These are phyloP conservation scores for Quercus gilva DNA, from an alignment of 306 rosid genomes.

Conservation along the genomic window DNA sequence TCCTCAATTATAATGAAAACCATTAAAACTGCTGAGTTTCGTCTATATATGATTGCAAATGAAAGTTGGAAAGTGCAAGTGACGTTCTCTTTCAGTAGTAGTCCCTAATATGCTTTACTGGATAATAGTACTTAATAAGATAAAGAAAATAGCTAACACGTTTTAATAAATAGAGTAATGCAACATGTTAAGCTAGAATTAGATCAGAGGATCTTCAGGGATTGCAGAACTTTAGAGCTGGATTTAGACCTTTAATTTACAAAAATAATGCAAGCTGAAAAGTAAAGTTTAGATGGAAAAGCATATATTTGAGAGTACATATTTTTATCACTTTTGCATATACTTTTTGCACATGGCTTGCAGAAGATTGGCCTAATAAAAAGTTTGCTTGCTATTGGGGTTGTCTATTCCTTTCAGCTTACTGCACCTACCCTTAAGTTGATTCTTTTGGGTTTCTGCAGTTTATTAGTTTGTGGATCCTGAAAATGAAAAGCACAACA, in stretches of 20 bases:
- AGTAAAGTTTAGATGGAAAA: slow-evolving; percentile 50
- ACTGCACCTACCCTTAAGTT: slow-evolving; percentile 10
- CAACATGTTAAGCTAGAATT: slow-evolving; percentile 41
- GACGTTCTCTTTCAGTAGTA: slow-evolving; percentile 31
- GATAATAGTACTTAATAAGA: slow-evolving; percentile 11
- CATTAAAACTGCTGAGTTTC: slow-evolving; percentile 27
- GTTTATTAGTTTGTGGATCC: background rate
- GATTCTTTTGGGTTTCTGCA: background rate
- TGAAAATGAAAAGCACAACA: slow-evolving; percentile 15
- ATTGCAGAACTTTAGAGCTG: slow-evolving; percentile 59
- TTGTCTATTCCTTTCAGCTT: slow-evolving; percentile 57
- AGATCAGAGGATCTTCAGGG: slow-evolving; percentile 25
- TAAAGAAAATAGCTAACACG: background rate
- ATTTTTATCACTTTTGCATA: slow-evolving; percentile 45
- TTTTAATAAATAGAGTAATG: slow-evolving; percentile 16
- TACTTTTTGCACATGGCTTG: slow-evolving; percentile 81
- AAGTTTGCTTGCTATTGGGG: slow-evolving; percentile 70
- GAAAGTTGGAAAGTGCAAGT: slow-evolving; percentile 29
- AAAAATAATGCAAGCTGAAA: slow-evolving; percentile 59
- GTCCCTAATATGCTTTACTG: slow-evolving; percentile 16
- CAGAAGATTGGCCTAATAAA: slow-evolving; percentile 52
- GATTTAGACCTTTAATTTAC: slow-evolving; percentile 34
- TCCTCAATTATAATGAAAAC: slow-evolving; percentile 30
- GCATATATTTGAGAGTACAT: slow-evolving; percentile 35
- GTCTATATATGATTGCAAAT: slow-evolving; percentile 29